These are phyloP conservation scores for Panicum miliaceum DNA, from an alignment of 176 grass and related monocot species.

Conservation along the genomic window DNA sequence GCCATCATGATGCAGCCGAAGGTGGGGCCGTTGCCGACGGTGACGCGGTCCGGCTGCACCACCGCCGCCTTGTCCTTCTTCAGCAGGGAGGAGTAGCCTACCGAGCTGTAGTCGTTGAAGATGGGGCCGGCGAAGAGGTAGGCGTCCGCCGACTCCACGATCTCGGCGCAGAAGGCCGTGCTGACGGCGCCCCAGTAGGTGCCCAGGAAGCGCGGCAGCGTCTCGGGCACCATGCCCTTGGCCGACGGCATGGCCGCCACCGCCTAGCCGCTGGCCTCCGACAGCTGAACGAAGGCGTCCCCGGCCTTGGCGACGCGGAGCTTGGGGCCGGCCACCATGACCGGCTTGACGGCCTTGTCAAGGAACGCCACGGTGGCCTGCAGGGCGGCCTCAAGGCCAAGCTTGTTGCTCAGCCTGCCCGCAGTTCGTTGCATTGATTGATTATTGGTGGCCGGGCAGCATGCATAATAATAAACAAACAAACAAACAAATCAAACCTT, in stretches of 20 bases:
- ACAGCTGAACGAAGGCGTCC: slow-evolving; percentile 62
- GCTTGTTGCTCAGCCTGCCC: slow-evolving; percentile 74
- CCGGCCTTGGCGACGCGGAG: slow-evolving; percentile 67
- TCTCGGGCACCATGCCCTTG: slow-evolving; percentile 78
- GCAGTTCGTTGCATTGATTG: too few relatives aligned
- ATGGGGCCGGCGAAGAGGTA: slow-evolving; percentile 77
- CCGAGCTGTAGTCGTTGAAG: slow-evolving; percentile 91
- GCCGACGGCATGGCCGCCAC: slow-evolving; percentile 74
- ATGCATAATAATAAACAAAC: too few relatives aligned
- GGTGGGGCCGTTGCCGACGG: slow-evolving; percentile 63
- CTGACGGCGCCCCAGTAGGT: slow-evolving; percentile 90
- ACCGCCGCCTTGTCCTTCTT: slow-evolving; percentile 74
- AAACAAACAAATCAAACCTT: not conserved
- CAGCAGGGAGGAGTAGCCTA: slow-evolving; percentile 70
- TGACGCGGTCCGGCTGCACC: slow-evolving; percentile 81
- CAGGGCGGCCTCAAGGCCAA: slow-evolving; percentile 62
- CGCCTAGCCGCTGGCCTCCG: slow-evolving; percentile 55
- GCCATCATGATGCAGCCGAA: slow-evolving; percentile 82
- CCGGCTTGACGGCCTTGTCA: slow-evolving; percentile 76
- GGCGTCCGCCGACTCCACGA: slow-evolving; percentile 84
- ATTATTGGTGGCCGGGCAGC: too few relatives aligned
- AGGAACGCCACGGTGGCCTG: slow-evolving; percentile 49
- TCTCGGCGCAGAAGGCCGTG: slow-evolving; percentile 82
- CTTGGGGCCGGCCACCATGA: slow-evolving; percentile 69
- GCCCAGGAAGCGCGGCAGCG: slow-evolving; percentile 66